A percentile compares a stretch with the other conserved stretches of the same genome.
These are phyloP conservation scores for Chalciporus sphaerocephalus DNA, from an alignment of 768 basidiomycete genomes.

Conservation along the genomic window DNA sequence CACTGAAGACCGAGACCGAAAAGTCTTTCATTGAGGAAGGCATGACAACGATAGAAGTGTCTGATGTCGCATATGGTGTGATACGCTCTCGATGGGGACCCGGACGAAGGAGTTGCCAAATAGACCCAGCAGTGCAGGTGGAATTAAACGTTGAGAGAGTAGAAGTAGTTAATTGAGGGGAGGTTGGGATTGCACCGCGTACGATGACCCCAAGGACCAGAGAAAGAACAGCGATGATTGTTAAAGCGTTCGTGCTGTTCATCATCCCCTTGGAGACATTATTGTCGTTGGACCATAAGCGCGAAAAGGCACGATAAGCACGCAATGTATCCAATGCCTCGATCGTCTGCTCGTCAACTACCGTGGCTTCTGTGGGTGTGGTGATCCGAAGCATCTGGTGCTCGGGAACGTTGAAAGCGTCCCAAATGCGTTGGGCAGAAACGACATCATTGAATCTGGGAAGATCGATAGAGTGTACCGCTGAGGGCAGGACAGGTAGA, in stretches of 20 bases:
- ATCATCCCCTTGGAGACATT: slow-evolving; percentile 34
- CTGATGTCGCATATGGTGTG: slow-evolving; percentile 27
- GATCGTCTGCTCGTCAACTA: slow-evolving; percentile 49
- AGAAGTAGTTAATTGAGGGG: slow-evolving; percentile 21
- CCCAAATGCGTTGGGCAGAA: slow-evolving; percentile 40
- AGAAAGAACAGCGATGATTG: slow-evolving; percentile 64
- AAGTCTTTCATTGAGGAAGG: slow-evolving; percentile 45
- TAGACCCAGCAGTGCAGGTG: slow-evolving; percentile 25
- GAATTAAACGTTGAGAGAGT: slow-evolving; percentile 16
- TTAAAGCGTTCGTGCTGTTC: slow-evolving; percentile 55
- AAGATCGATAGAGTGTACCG: slow-evolving; percentile 17
- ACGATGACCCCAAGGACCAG: slow-evolving; percentile 55
- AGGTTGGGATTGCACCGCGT: slow-evolving; percentile 22
- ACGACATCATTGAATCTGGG: slow-evolving; percentile 27
- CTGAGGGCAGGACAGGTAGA: slow-evolving; percentile 51
- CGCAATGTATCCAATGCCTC: slow-evolving; percentile 38
- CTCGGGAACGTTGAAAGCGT: slow-evolving; percentile 39
- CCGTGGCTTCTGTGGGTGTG: slow-evolving; percentile 27
- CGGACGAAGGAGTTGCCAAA: slow-evolving; percentile 43
- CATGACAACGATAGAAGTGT: slow-evolving; percentile 27
- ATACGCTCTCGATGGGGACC: slow-evolving; percentile 38
- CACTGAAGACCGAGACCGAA: slow-evolving; percentile 48
- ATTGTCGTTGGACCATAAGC: slow-evolving; percentile 37
- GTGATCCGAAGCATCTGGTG: slow-evolving; percentile 39
- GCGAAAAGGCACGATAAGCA: slow-evolving; percentile 44